Conservation (phyloP, 129 eudicot genomes). For the Rutidosis leptorrhynchoides region DNA sequence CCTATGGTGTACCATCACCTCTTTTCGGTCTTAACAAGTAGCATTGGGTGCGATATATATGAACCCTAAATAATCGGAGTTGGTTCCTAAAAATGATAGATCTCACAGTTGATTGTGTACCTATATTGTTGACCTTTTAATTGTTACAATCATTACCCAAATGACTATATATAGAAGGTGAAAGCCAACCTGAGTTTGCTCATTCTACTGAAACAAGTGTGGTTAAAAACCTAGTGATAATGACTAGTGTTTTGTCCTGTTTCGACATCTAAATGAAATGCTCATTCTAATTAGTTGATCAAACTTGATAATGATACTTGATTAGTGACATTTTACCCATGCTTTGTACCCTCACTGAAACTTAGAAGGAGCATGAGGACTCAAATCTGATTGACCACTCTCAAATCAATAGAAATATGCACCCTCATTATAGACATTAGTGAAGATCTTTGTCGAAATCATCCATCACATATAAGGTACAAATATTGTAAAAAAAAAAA, state of each 20-base stretch:
- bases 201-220: not conserved
- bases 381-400: slow-evolving; percentile 21
- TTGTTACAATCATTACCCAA: slow-evolving; percentile 22
- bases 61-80: not conserved
- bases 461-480: too few relatives aligned
- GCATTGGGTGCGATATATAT: not conserved
- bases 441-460: too few relatives aligned
- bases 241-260: slow-evolving; percentile 31
- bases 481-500: too few relatives aligned
- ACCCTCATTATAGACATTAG: slow-evolving; percentile 27
- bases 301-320: slow-evolving; percentile 13
- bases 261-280: slow-evolving; percentile 1
- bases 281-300: not conserved
- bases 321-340: slow-evolving; percentile 25
- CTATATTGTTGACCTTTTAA: slow-evolving; percentile 11
- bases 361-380: slow-evolving; percentile 22
- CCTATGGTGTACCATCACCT: not conserved
- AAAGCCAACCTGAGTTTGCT: slow-evolving; percentile 24
- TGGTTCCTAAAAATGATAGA: slow-evolving; percentile 5
- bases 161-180: slow-evolving; percentile 29
- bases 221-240: slow-evolving; percentile 18
- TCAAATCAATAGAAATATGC: slow-evolving; percentile 31
- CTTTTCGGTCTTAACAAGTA: not conserved
- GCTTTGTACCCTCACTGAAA: slow-evolving; percentile 24
- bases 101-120: slow-evolving; percentile 3